phyloP scores from a whole-genome alignment of 306 rosid genomes.

The Mucuna pruriens region DNA sequence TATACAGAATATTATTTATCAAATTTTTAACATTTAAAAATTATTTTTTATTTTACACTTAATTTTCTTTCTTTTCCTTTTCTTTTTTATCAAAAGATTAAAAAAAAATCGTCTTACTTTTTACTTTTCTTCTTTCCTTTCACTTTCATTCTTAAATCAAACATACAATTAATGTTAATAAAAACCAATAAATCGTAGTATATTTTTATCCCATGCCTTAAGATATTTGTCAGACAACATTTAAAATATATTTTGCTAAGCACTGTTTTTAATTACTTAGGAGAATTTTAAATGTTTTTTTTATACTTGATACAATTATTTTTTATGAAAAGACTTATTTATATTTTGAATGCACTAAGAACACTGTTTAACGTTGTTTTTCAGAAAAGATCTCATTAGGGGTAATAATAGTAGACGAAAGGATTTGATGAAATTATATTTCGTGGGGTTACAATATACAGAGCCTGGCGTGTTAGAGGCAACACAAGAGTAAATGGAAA shows the following conservation, averaged over 20 bases:
- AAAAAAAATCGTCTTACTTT: too few relatives aligned
- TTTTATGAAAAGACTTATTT: too few relatives aligned
- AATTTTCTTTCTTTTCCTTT: too few relatives aligned
- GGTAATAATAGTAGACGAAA: background rate
- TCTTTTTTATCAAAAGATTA: too few relatives aligned
- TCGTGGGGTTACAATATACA: constrained; percentile 40
- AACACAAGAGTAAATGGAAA: background rate
- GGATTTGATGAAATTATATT: background rate
- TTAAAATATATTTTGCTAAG: background rate
- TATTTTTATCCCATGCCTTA: background rate
- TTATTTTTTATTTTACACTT: too few relatives aligned
- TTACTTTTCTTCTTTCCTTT: too few relatives aligned
- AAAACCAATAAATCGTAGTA: background rate
- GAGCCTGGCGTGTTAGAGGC: constrained; percentile 28
- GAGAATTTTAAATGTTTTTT: background rate
- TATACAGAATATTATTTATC: too few relatives aligned
- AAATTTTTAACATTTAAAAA: too few relatives aligned
- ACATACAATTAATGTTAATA: background rate
- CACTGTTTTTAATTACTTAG: background rate
- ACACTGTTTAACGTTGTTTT: background rate
- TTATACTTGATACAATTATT: too few relatives aligned
- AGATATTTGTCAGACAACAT: background rate
- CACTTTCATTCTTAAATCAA: too few relatives aligned
- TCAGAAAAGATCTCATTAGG: background rate
- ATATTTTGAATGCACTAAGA: background rate